Evolutionary conservation across 352 stramenopile species (phyloP), one percentile per base, ranked within the genome.

Genomic region (Phytophthora syringae): DNA sequence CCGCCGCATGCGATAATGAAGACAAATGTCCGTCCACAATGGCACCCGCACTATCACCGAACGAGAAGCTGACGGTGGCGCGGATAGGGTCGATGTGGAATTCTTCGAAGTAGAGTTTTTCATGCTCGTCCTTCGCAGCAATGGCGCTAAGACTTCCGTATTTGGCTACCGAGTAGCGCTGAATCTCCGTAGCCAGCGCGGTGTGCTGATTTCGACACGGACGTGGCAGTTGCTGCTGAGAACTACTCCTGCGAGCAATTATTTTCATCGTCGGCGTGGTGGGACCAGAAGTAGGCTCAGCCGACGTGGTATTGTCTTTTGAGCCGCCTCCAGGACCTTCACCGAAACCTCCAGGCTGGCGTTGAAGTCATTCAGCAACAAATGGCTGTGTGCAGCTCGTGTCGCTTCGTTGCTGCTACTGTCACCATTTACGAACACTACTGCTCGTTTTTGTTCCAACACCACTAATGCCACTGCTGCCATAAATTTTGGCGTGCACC

Each of bases 31-130:
- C 79, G 32, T 90, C 84, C 15, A 83, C 72, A 56, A 92, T 90
- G 7, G 82, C 82, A 9, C 80, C 74, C 49, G 73, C 83, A 43
- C 74, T 89, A 30, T 86, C 79, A 28, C 84, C 86, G 43, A 93
- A 93, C 39, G 88, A 89, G 50, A 95, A 96, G 53, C 88, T 96
- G 40, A 96, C 79, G 1, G 84, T 94, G 25, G 86, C 86, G 30
- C 81, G 73, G 48, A 96, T 96, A 13, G 84, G 76, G 28, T 92
- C 82, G 58, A 96, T 93, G 49, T 90, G 75, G 52, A 96, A 95
- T 65, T 95, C 88, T 79, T 96, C 89, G 37, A 96, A 95, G 66
- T 96, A 96, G 10, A 96, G 64, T 52, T 96, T 96, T 47, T 90
- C 94, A 16, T 82, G 72, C 48, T 91, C 82, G 10, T 84, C 72